Evolutionary conservation across 2,329 filamentous ascomycete species (phyloP), one percentile per base, ranked within the genome.

Genomic region (Fusarium solani-melongenae): DNA sequence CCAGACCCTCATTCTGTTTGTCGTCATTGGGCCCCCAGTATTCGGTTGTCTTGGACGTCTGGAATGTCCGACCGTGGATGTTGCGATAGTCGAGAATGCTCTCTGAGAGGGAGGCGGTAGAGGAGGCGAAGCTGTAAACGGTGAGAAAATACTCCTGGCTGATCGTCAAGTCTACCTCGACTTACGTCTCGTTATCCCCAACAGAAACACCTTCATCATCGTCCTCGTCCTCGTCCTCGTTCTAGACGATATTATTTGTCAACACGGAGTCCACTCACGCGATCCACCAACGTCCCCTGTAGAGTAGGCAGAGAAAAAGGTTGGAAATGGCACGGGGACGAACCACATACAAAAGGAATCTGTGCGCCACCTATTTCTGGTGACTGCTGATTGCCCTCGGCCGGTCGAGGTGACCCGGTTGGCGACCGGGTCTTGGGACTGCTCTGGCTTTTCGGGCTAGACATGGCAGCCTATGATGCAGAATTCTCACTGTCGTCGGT

Each of bases 11-110:
- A 38, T 73, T 73, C 24, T 79, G 77, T 39, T 51, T 60, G 22
- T 79, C 77, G 39, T 79, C 77, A 41, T 79, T 79, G 17, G 36
- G 36, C 36, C 36, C 36, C 36, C 36, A 38, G 36, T 79, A 79
- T 22, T 78, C 77, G 0, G 78, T 76, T 11, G 76, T 75, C 33
- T 73, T 73, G 63, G 69, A 77, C 57, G 71, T 73, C 41, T 81
- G 79, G 39, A 76, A 81, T 1, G 79, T 79, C 15, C 80, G 79
- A 7, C 78, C 78, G 31, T 82, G 78, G 22, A 82, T 67, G 24
- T 62, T 71, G 39, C 81, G 79, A 62, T 81, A 82, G 34, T 81
- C 73, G 29, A 78, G 75, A 36, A 82, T 79, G 64, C 79, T 81
- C 9, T 79, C 78, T 6, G 77, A 75, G 6, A 83, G 70, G 15